Evolutionary conservation across 768 basidiomycete species (phyloP), one percentile per base, ranked within the genome.

Genomic region (Lentinula boryana): DNA sequence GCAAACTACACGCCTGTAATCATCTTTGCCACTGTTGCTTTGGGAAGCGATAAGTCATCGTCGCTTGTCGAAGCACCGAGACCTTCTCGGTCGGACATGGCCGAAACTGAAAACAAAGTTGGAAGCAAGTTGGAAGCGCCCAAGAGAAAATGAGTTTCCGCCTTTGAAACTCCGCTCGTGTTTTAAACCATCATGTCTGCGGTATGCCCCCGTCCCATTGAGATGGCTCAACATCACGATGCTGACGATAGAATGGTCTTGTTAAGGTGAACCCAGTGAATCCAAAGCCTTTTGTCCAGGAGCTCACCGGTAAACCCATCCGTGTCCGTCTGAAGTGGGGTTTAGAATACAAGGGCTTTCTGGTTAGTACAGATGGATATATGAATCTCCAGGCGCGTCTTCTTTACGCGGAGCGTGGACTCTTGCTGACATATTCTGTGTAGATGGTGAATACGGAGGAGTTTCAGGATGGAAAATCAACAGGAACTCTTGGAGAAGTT

Each of bases 391-490:
- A 99, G 81, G 96, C 93, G 68, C 62, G 78, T 71, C 38, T 62
- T 36, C 55, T 44, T 58, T 10, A 18, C 7, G 56, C 41, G 32
- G 36, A 31, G 31, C 60, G 56, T 50, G 40, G 41, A 35, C 60
- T 27, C 4, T 41, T 54, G 33, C 12, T 36, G n/a, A 54, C 40
- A 38, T 27, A 5, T 56, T n/a, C 13, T 36, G 23, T 60, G 5
- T 65, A 99, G 96, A 81, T 99, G 56, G 96, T 95, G n/a, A 98
- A 98, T 73, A 95, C 97, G 2, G 97, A 98, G 73, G 97, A 99
- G 72, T 96, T 89, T 67, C 95, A 98, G 72, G 92, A 97, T 67
- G 96, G 95, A 23, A 84, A 92, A 73, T 95, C 93, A 7, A 97
- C 92, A 63, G 97, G 97, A 36, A 88, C 95, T 1, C 79, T 99